These are phyloP conservation scores for Stephania japonica DNA, from an alignment of 164 flowering plant genomes.

Conservation along the genomic window DNA sequence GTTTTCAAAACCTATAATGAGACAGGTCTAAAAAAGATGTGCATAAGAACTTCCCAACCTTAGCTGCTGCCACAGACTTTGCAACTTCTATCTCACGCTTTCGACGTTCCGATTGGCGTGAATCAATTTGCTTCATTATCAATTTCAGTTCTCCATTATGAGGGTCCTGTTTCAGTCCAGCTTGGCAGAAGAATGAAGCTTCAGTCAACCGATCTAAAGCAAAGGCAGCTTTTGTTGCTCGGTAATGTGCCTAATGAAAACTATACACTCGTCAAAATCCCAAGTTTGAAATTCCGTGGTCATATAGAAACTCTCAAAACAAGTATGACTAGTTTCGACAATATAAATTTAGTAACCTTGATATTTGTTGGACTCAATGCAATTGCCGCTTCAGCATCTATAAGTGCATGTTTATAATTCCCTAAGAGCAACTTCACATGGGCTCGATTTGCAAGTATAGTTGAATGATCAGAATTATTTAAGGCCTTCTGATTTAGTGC, in stretches of 20 bases:
- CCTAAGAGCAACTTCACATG: constrained; percentile 88
- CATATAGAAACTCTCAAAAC: background rate
- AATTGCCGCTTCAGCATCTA: constrained; percentile 79
- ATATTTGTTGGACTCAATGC: constrained; percentile 53
- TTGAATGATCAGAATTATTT: constrained; percentile 54
- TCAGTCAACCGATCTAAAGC: constrained; percentile 63
- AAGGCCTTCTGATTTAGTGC: constrained; percentile 79
- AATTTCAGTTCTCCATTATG: constrained; percentile 72
- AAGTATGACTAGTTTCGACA: background rate
- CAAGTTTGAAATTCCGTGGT: background rate
- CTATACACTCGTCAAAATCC: background rate
- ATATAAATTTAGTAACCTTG: constrained; percentile 10
- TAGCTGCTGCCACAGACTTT: constrained; percentile 51
- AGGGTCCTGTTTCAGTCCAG: constrained; percentile 54
- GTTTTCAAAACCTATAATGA: background rate
- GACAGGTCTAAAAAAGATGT: background rate
- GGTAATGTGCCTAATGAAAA: constrained; percentile 60
- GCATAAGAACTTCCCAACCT: constrained; percentile 38
- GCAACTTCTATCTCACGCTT: constrained; percentile 53
- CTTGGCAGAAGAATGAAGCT: constrained; percentile 49
- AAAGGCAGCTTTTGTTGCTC: constrained; percentile 83
- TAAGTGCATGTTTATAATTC: constrained; percentile 70
- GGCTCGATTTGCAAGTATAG: constrained; percentile 75
- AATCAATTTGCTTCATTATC: constrained; percentile 41
- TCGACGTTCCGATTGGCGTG: constrained; percentile 41